Evolutionary conservation across 208 protist species (phyloP), one percentile per base, ranked within the genome.

Genomic region (Vickermania ingenoplastis): DNA sequence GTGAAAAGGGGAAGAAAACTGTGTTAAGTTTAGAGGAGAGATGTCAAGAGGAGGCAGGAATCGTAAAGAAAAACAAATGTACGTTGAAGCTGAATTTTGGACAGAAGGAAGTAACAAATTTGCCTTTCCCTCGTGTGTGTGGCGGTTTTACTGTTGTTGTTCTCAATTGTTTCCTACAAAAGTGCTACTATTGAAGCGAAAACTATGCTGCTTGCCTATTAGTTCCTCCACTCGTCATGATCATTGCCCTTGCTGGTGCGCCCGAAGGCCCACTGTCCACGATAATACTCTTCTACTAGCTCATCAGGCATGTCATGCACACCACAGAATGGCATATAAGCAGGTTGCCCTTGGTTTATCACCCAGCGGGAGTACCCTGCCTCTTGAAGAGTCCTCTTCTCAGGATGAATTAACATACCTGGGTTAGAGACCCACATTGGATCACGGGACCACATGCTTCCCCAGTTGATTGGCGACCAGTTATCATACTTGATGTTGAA

Each of bases 241-340:
- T 95, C 88, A 61, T 91, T 89, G 59, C 88, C 85, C 66, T 92
- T 95, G 75, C 75, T 91, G 22, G 75, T 65, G 27, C 80, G 79
- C 4, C 83, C 78, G 61, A 92, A 92, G 29, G 85, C 84, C 83
- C 83, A 90, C 66, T 90, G 80, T n/a, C 84, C 84, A 54, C 88
- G 79, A 75, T 92, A 92, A 71, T 81, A 95, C 72, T 95, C 88
- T 63, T 95, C 84, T 21, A 95, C 84, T 7, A 95, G 66, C 70
- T 95, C 88, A 67, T 95, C 85, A 27, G 82, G 72, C 65, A 84
- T 83, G 61, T 92, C 88, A 60, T 95, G 88, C 55, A 90, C 85
- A 36, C 82, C 85, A 61, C 77, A 88, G 62, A 95, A 92, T 5
- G 88, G 88, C 85, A 95, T 91, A 66, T 87, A 86, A 54, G 80